Evolutionary conservation across 2,329 filamentous ascomycete species (phyloP), one percentile per base, ranked within the genome.

Genomic region (Fusarium acutatum): DNA sequence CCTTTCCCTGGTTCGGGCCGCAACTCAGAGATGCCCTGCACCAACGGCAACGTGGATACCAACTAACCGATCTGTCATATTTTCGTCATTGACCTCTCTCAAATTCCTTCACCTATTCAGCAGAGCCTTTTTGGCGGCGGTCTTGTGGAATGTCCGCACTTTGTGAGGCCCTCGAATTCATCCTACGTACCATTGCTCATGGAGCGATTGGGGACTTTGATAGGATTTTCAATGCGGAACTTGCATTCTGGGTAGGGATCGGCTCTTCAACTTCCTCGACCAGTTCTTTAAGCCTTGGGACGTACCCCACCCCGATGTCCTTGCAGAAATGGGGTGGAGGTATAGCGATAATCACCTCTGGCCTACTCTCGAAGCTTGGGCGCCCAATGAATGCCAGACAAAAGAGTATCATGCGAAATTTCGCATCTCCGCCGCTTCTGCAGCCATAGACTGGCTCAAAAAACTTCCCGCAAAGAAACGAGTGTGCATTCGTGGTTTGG

Each of bases 91-190:
- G 57, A 32, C 1, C 0, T 38, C 17, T 43, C 20, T 18, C 11
- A 1, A 1, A 34, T 5, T 26, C 28, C 14, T 26, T 46, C 7
- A 32, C 0, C 0, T 2, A n/a, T 1, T 4, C 22, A 15, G 3
- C n/a, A n/a, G 5, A 2, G 7, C 0, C 26, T 11, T 56, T 56
- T 10, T 0, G 2, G 0, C 10, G 14, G 20, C 0, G 2, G n/a
- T 26, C 22, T 3, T 13, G 5, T 14, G 20, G 35, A 18, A 1
- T 18, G 0, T 56, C 35, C 3, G 37, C 35, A 3, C 26, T 56
- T 20, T 18, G 26, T 2, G 11, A 40, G 5, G 52, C 37, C 37
- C 20, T 41, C 8, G 18, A 22, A 15, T 44, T 58, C 10, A 58
- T 30, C 0, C 24, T 58, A 20, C 54, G 40, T 11, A 15, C 0